A percentile compares a stretch with the other conserved stretches of the same genome.
Conservation (phyloP, 768 basidiomycete species). For the Macrolepiota fuliginosa region DNA sequence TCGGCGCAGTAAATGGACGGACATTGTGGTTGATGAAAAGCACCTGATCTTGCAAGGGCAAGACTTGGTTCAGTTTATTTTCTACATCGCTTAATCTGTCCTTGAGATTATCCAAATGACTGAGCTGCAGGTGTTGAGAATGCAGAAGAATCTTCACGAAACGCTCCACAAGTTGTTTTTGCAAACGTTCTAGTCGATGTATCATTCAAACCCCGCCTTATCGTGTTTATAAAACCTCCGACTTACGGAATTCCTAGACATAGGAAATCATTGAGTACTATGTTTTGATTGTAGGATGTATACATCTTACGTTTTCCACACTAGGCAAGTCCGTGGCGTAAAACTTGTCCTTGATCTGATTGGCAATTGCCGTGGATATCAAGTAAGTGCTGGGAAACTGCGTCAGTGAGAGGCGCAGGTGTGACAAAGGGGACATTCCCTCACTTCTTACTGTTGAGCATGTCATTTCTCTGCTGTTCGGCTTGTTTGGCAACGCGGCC, state of each 20-base stretch:
- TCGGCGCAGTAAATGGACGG: constrained; percentile 60
- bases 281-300: not conserved
- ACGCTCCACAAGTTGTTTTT: constrained; percentile 56
- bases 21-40: constrained; percentile 74
- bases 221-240: constrained; percentile 5
- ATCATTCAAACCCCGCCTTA: constrained; percentile 3
- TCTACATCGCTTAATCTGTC: constrained; percentile 45
- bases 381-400: constrained; percentile 54
- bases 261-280: constrained; percentile 1
- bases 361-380: constrained; percentile 68
- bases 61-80: constrained; percentile 46
- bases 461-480: constrained; percentile 73
- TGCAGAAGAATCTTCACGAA: constrained; percentile 54
- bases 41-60: constrained; percentile 60
- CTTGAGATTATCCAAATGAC: constrained; percentile 60
- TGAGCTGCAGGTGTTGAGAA: constrained; percentile 56
- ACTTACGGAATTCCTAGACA: constrained; percentile 68
- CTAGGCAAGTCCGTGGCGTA: constrained; percentile 66
- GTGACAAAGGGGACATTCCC: constrained; percentile 10
- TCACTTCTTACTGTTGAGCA: constrained; percentile 83
- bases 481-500: constrained; percentile 71
- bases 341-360: constrained; percentile 66
- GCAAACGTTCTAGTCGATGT: constrained; percentile 56
- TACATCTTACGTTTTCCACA: constrained; percentile 64
- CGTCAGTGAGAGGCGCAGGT: not conserved